Evolutionary conservation across 2,329 filamentous ascomycete species (phyloP), one percentile per base, ranked within the genome.

Genomic region (Didymella lethalis): DNA sequence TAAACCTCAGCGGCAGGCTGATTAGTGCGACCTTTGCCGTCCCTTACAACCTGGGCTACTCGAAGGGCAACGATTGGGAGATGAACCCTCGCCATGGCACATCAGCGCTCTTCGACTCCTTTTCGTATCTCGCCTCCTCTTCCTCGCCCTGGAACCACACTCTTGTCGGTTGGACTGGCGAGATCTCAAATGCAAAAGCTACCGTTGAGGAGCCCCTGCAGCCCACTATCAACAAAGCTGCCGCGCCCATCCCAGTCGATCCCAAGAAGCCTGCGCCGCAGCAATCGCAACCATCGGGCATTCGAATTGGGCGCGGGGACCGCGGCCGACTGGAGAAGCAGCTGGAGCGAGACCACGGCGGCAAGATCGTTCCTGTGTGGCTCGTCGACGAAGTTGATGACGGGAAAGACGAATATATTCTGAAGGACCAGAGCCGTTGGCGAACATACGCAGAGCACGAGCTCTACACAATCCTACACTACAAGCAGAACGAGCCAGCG

Each of bases 151-250:
- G 93, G 93, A 92, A 93, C 69, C 94, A 97, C 79, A 95, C 89
- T 0, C 85, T 97, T 6, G 91, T 98, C 52, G 93, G 92, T 45
- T 98, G 94, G 94, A 97, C 94, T 3, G 94, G 94, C 58, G 94
- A 98, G 61, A 81, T 83, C 38, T 65, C 77, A n/a, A 73, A 74
- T 25, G 72, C 75, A 18, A 62, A 64, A 38, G 64, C 66, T 54
- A 61, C 61, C 18, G 70, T 69, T 14, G 68, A 64, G 26, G 43
- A 50, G 67, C 81, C 62, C 80, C 82, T 11, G 81, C 84, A 8
- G 77, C 83, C n/a, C 76, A 82, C 66, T 76, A 20, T 79, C 82
- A 95, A 90, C 74, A 89, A 90, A 59, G 88, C 91, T 20, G 92
- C 92, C 12, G 90, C 91, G 1, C 92, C 93, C 0, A 86, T 96